Percentiles rank a stretch among this genome's conserved stretches.
phyloP scores from a whole-genome alignment of 495 filamentous ascomycete genomes.

The Aspergillus asperescens region DNA sequence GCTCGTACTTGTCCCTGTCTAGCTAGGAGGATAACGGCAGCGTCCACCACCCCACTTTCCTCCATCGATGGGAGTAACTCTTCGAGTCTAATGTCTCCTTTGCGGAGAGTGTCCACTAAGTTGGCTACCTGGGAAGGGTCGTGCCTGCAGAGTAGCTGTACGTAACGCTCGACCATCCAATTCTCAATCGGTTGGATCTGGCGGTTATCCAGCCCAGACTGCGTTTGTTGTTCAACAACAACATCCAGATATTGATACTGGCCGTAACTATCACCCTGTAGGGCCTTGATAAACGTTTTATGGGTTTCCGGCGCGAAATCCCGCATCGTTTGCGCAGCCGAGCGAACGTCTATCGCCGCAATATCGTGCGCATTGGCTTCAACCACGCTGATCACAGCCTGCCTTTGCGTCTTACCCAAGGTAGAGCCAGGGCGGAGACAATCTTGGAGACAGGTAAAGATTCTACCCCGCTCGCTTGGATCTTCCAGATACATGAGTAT shows the following conservation, averaged over 20 bases:
- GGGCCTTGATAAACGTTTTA: constrained; percentile 56
- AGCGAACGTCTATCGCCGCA: constrained; percentile 60
- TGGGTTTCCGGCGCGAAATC: constrained; percentile 66
- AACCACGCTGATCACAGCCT: constrained; percentile 69
- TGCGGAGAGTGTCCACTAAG: constrained; percentile 73
- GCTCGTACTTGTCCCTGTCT: constrained; percentile 78
- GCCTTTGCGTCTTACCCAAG: constrained; percentile 66
- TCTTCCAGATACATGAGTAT: constrained; percentile 84
- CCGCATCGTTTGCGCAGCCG: constrained; percentile 65
- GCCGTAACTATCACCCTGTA: constrained; percentile 55
- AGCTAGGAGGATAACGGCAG: constrained; percentile 85
- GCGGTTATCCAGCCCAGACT: constrained; percentile 34
- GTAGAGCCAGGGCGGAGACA: constrained; percentile 69
- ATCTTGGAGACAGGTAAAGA: constrained; percentile 77
- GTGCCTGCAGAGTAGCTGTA: constrained; percentile 83
- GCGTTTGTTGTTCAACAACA: constrained; percentile 67
- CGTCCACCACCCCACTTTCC: constrained; percentile 82
- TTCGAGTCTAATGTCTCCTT: constrained; percentile 74
- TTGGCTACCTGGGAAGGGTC: constrained; percentile 76
- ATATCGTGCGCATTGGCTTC: constrained; percentile 62
- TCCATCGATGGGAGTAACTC: constrained; percentile 84
- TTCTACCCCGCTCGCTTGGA: constrained; percentile 58
- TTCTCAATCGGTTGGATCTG: constrained; percentile 27
- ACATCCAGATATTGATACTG: constrained; percentile 77
- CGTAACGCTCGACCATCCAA: constrained; percentile 75